Conservation (phyloP, 345 rosid species). For the Gossypium ekmanianum region DNA sequence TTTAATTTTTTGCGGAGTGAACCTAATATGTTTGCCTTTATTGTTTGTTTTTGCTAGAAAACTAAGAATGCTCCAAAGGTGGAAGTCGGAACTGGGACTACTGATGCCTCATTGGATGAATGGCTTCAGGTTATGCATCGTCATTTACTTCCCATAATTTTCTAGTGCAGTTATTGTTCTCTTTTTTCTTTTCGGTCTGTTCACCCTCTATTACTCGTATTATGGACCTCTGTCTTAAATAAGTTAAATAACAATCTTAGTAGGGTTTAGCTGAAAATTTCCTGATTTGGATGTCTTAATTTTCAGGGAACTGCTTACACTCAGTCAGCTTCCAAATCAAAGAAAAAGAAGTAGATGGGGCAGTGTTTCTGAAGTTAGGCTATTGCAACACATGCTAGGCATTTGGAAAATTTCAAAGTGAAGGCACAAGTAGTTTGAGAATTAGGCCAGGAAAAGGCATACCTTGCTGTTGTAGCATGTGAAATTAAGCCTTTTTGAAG, state of each 20-base stretch:
- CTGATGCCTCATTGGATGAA: conserved; percentile 77
- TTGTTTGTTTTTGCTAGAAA: conserved; percentile 47
- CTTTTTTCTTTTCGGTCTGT: background rate
- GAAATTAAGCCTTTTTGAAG: background rate
- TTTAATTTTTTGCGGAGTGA: background rate
- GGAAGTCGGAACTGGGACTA: conserved; percentile 73
- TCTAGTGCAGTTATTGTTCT: background rate
- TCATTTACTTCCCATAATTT: background rate
- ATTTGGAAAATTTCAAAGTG: conserved; percentile 18
- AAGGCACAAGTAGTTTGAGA: conserved; percentile 26
- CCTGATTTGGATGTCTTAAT: background rate
- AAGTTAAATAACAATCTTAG: background rate
- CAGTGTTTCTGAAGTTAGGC: conserved; percentile 12
- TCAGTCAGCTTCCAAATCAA: conserved; percentile 53
- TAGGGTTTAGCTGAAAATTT: background rate
- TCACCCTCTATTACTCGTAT: background rate
- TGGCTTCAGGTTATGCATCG: conserved; percentile 72
- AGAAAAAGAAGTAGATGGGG: conserved; percentile 66
- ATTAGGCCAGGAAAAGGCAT: conserved; percentile 30
- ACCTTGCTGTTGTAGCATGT: conserved; percentile 42
- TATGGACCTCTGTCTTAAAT: background rate
- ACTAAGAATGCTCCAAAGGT: conserved; percentile 73
- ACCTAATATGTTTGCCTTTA: conserved; percentile 1
- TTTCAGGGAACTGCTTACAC: conserved; percentile 73
- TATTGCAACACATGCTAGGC: conserved; percentile 34